A percentile compares a stretch with the other conserved stretches of the same genome.
Evolutionary conservation across 345 rosid species (phyloP).

Genomic region (Camelina sativa): DNA sequence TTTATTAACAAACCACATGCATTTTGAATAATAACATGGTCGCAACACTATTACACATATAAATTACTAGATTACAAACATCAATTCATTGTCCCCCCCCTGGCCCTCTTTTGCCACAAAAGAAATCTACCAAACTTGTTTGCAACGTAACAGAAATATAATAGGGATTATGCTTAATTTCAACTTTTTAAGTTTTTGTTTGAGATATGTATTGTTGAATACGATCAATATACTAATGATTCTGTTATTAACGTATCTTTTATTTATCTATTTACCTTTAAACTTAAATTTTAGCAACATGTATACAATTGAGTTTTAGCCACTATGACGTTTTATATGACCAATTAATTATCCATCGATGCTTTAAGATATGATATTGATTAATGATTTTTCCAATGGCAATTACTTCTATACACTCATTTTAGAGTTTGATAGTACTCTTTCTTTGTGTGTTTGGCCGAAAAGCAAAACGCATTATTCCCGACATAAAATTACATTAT

Average conservation of each 20-base stretch:
- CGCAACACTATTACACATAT: not conserved
- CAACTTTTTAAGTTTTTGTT: no score
- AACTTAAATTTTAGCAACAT: not conserved
- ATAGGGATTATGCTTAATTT: no score
- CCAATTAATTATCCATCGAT: not conserved
- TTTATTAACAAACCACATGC: not conserved
- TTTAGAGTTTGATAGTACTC: slow-evolving; percentile 17
- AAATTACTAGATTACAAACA: not conserved
- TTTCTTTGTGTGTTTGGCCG: slow-evolving; percentile 1
- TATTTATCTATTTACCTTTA: not conserved
- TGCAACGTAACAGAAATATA: not conserved
- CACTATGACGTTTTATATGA: not conserved
- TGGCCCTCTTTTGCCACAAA: not conserved
- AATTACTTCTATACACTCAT: slow-evolving; percentile 5
- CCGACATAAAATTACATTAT: not conserved
- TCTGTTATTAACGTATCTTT: not conserved
- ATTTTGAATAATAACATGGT: not conserved
- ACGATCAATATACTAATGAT: not conserved
- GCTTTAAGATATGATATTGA: not conserved
- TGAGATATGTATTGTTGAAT: not conserved
- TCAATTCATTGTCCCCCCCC: not conserved
- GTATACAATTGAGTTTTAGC: slow-evolving; percentile 6
- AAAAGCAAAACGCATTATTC: slow-evolving; percentile 1
- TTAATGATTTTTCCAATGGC: not conserved
- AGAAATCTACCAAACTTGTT: not conserved